These are phyloP conservation scores for Tylopilus balloui DNA, from an alignment of 768 basidiomycete species.

Conservation along the genomic window DNA sequence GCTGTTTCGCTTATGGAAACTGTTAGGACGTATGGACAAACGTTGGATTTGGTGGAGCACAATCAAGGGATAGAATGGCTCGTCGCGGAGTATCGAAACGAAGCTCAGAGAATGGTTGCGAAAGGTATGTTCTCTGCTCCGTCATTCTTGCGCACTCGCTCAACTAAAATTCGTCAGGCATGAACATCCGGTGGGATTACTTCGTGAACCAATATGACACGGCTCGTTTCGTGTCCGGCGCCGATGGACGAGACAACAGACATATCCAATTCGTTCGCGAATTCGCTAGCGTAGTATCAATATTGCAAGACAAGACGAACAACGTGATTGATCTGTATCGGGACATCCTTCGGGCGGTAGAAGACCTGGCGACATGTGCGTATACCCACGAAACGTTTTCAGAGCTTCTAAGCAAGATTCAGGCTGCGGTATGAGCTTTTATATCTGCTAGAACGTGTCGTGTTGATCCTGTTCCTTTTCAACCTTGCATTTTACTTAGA, in stretches of 20 bases:
- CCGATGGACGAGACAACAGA: slow-evolving; percentile 79
- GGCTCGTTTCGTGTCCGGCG: slow-evolving; percentile 62
- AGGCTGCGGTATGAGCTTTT: slow-evolving; percentile 63
- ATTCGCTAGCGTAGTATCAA: slow-evolving; percentile 88
- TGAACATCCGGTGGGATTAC: slow-evolving; percentile 95
- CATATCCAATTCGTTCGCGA: slow-evolving; percentile 94
- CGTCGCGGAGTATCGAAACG: slow-evolving; percentile 90
- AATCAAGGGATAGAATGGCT: slow-evolving; percentile 93
- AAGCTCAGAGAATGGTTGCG: slow-evolving; percentile 88
- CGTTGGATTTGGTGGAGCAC: slow-evolving; percentile 82
- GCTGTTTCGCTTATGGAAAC: slow-evolving; percentile 99
- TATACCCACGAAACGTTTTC: slow-evolving; percentile 83
- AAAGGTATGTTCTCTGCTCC: slow-evolving; percentile 55
- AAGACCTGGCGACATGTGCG: slow-evolving; percentile 82
- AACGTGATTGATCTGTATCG: slow-evolving; percentile 87
- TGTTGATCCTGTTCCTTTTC: background rate
- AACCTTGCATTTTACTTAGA: slow-evolving; percentile 44
- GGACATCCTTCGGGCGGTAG: slow-evolving; percentile 78
- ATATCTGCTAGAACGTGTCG: background rate
- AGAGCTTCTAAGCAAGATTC: slow-evolving; percentile 71
- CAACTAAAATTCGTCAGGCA: slow-evolving; percentile 49
- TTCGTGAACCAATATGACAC: slow-evolving; percentile 94
- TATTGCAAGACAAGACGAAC: slow-evolving; percentile 96
- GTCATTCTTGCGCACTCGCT: background rate
- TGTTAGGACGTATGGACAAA: slow-evolving; percentile 96